Conservation (phyloP, 345 rosid genomes). For the Combretum micranthum region DNA sequence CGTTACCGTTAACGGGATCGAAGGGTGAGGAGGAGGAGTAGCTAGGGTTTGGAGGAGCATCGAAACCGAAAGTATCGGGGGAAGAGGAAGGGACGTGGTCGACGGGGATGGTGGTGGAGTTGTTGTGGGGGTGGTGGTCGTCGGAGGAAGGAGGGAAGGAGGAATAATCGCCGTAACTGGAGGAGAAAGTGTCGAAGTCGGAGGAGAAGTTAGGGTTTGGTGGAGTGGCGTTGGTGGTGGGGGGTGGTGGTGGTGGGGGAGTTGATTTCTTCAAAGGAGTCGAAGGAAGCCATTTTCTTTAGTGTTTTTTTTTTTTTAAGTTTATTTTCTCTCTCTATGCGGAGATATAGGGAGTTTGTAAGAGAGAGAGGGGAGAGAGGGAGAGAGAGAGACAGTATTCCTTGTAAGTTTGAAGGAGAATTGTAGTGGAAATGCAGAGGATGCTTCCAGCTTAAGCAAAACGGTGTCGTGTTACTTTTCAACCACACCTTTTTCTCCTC, state of each 20-base stretch:
- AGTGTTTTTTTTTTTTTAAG: neutral
- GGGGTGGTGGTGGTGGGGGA: too few species aligned
- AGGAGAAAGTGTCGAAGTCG: slow-evolving; percentile 26
- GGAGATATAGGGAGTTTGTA: too few species aligned
- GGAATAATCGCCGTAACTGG: slow-evolving; percentile 41
- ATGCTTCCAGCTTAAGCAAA: too few species aligned
- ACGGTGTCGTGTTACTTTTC: too few species aligned
- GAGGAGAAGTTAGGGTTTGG: slow-evolving; percentile 28
- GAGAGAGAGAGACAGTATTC: too few species aligned
- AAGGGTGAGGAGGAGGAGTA: slow-evolving; percentile 34
- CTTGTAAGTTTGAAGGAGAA: too few species aligned
- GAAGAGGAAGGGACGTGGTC: slow-evolving; percentile 31
- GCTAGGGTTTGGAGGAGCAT: slow-evolving; percentile 40
- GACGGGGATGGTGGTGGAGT: slow-evolving; percentile 35
- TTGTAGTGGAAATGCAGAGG: too few species aligned
- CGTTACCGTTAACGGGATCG: slow-evolving; percentile 42
- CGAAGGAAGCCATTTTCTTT: slow-evolving; percentile 34
- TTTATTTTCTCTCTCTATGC: too few species aligned
- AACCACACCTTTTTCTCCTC: too few species aligned
- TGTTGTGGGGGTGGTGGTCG: too few species aligned
- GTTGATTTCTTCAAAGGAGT: slow-evolving; percentile 35
- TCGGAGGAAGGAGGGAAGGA: slow-evolving; percentile 25
- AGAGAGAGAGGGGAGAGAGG: too few species aligned
- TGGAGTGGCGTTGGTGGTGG: too few species aligned
- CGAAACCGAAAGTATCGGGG: slow-evolving; percentile 42